These are phyloP conservation scores for Blechomonas ayalai DNA, from an alignment of 208 protist genomes.

Conservation along the genomic window DNA sequence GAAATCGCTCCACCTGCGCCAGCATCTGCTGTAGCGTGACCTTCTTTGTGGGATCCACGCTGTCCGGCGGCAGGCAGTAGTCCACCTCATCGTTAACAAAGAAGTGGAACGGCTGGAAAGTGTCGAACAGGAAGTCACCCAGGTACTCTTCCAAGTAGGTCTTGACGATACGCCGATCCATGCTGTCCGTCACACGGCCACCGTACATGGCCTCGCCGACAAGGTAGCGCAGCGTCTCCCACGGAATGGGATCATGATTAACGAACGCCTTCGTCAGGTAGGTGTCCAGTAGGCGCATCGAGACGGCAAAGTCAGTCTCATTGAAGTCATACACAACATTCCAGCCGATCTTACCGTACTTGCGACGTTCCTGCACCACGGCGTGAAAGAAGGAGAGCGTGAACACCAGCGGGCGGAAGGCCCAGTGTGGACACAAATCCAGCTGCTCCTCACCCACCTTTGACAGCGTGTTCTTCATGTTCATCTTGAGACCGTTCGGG, in stretches of 20 bases:
- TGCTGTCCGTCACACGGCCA: constrained; percentile 97
- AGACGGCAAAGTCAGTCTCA: constrained; percentile 98
- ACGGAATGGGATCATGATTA: constrained; percentile 95
- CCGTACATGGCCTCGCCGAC: constrained; percentile 99
- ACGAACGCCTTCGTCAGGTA: constrained; percentile 96
- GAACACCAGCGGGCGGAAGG: constrained; percentile 97
- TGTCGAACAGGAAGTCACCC: constrained; percentile 99
- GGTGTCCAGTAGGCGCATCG: constrained; percentile 93
- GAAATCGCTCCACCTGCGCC: constrained; percentile 89
- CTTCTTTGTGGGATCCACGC: constrained; percentile 50
- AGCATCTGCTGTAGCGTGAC: constrained; percentile 85
- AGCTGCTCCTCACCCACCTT: constrained; percentile 95
- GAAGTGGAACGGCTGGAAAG: constrained; percentile 98
- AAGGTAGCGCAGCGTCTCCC: constrained; percentile 98
- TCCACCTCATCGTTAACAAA: constrained; percentile 85
- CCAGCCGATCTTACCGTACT: constrained; percentile 98
- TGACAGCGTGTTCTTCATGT: constrained; percentile 97
- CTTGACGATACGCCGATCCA: constrained; percentile 96
- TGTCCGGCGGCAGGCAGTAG: constrained; percentile 89
- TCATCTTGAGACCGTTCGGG: constrained; percentile 98
- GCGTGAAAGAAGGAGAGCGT: constrained; percentile 98
- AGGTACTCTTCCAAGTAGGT: constrained; percentile 99
- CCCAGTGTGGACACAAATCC: constrained; percentile 90
- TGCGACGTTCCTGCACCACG: constrained; percentile 97
- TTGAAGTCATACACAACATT: constrained; percentile 99